phyloP scores from a whole-genome alignment of 2,329 filamentous ascomycete genomes.

The Fusarium sp. region DNA sequence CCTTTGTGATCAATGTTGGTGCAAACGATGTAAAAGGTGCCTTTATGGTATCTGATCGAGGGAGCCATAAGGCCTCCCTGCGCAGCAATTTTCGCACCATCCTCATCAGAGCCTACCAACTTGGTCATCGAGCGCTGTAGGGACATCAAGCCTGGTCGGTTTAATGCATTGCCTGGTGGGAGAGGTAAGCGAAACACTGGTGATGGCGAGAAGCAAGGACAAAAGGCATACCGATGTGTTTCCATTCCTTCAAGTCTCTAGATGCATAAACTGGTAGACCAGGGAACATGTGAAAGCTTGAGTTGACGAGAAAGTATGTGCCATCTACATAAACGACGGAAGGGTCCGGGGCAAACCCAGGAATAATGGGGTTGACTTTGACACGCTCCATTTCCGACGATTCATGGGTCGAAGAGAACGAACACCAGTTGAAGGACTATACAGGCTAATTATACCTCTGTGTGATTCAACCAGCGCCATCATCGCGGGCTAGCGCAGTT shows the following conservation, averaged over 20 bases:
- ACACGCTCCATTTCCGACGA: not conserved
- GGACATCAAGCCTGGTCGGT: not conserved
- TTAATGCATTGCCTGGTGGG: constrained; percentile 26
- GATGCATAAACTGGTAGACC: constrained; percentile 31
- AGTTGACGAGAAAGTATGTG: constrained; percentile 30
- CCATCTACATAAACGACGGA: constrained; percentile 29
- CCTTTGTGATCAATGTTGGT: constrained; percentile 31
- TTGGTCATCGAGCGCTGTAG: not conserved
- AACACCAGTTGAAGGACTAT: too few species aligned
- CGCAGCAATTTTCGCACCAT: constrained; percentile 15
- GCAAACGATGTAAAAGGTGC: constrained; percentile 45
- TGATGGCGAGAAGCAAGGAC: not conserved
- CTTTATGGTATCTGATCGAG: constrained; percentile 39
- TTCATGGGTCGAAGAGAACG: too few species aligned
- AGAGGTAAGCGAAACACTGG: not conserved
- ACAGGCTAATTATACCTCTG: too few species aligned
- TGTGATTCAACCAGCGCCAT: too few species aligned
- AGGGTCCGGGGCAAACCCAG: constrained; percentile 28
- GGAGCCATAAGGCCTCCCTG: constrained; percentile 39
- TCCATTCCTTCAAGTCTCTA: constrained; percentile 19
- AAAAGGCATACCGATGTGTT: constrained; percentile 14
- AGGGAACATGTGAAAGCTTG: constrained; percentile 29
- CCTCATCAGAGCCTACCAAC: not conserved
- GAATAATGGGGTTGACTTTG: constrained; percentile 17
- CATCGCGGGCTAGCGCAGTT: too few species aligned